Evolutionary conservation across 805 yeast species (phyloP).

Genomic region (Hanseniaspora meyeri): DNA sequence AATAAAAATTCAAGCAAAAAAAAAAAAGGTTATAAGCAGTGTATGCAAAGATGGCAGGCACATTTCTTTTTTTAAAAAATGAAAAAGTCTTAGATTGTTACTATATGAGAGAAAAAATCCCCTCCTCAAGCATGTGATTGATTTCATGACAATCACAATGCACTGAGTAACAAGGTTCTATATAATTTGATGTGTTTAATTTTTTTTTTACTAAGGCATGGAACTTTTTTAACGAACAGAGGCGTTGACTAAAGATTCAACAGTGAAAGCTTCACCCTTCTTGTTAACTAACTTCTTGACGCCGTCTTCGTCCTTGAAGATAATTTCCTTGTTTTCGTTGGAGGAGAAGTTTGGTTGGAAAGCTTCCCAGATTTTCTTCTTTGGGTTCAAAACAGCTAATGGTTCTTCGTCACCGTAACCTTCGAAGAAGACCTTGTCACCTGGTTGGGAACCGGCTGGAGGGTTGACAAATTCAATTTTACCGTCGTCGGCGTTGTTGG

Average conservation of each 20-base stretch:
- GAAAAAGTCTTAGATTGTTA: too few relatives aligned
- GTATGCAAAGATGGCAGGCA: too few relatives aligned
- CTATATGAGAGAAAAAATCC: too few relatives aligned
- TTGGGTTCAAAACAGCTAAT: conserved; percentile 85
- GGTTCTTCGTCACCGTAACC: conserved; percentile 74
- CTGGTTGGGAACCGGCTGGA: conserved; percentile 84
- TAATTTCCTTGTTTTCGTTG: conserved; percentile 58
- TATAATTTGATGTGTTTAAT: too few relatives aligned
- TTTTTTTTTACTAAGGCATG: too few relatives aligned
- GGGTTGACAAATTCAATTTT: conserved; percentile 88
- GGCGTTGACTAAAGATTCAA: conserved; percentile 60
- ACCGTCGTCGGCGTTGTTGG: conserved; percentile 45
- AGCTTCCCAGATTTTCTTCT: conserved; percentile 96
- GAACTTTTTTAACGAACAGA: conserved; percentile 46
- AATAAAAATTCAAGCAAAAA: too few relatives aligned
- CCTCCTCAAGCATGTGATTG: too few relatives aligned
- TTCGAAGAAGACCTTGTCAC: conserved; percentile 93
- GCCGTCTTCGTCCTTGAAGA: conserved; percentile 59
- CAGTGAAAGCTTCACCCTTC: conserved; percentile 67
- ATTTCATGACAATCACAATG: too few relatives aligned
- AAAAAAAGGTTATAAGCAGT: too few relatives aligned
- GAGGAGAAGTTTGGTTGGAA: conserved; percentile 87
- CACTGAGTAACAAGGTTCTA: too few relatives aligned
- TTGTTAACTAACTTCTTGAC: conserved; percentile 58
- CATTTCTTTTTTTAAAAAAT: too few relatives aligned